Evolutionary conservation across 1,139 yeast genomes (phyloP).

Genomic region (Torulaspora globosa): DNA sequence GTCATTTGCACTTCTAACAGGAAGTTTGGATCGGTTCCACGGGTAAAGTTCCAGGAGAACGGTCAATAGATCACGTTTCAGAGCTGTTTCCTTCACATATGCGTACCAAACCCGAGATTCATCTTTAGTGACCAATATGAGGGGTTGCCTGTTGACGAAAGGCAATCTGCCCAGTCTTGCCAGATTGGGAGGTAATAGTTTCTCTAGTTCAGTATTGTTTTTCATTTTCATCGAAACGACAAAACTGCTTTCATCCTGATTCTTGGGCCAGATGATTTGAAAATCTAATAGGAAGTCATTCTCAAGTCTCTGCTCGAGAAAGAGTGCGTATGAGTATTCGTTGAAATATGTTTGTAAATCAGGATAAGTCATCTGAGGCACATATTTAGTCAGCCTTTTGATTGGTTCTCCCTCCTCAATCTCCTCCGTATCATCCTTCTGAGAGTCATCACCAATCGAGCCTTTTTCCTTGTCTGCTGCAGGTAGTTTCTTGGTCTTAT

Average conservation of each 20-base stretch:
- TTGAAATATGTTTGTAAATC: slow-evolving; percentile 50
- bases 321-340: slow-evolving; percentile 58
- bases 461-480: background rate
- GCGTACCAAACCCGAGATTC: slow-evolving; percentile 46
- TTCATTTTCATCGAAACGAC: slow-evolving; percentile 38
- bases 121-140: slow-evolving; percentile 40
- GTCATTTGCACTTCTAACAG: slow-evolving; percentile 35
- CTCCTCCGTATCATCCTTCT: slow-evolving; percentile 5
- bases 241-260: slow-evolving; percentile 43
- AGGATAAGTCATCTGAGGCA: slow-evolving; percentile 48
- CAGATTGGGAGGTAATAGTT: slow-evolving; percentile 39
- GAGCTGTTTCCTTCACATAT: slow-evolving; percentile 41
- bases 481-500: background rate
- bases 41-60: slow-evolving; percentile 50
- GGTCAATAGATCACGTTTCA: slow-evolving; percentile 39
- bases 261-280: slow-evolving; percentile 52
- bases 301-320: slow-evolving; percentile 54
- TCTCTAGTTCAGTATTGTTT: slow-evolving; percentile 38
- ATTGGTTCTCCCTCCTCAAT: slow-evolving; percentile 38
- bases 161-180: slow-evolving; percentile 40
- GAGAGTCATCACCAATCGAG: background rate
- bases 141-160: slow-evolving; percentile 45
- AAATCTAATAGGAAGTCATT: slow-evolving; percentile 47
- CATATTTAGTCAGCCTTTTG: slow-evolving; percentile 32
- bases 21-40: slow-evolving; percentile 55